phyloP scores from a whole-genome alignment of 1,139 yeast genomes.

The Protomyces gravidus region DNA sequence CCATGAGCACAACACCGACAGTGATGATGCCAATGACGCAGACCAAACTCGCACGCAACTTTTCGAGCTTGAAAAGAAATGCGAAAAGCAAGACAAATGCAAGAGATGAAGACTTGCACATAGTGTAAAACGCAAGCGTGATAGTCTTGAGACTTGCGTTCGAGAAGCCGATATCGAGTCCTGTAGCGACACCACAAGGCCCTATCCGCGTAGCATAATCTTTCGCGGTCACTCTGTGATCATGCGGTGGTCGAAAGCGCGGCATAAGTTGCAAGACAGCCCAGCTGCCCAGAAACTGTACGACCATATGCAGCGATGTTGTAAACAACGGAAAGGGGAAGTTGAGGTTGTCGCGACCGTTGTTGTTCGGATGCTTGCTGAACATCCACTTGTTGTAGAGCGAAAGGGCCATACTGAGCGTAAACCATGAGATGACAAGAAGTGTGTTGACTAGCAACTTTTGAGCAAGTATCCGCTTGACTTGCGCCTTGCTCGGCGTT shows the following conservation, averaged over 20 bases:
- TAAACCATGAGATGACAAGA: slow-evolving; percentile 30
- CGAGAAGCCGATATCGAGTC: slow-evolving; percentile 91
- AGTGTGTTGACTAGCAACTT: slow-evolving; percentile 9
- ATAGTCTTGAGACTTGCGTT: slow-evolving; percentile 76
- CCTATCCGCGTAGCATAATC: slow-evolving; percentile 49
- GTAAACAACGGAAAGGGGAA: slow-evolving; percentile 78
- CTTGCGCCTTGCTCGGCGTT: slow-evolving; percentile 21
- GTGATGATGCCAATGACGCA: slow-evolving; percentile 74
- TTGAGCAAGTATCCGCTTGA: slow-evolving; percentile 5
- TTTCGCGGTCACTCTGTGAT: slow-evolving; percentile 29
- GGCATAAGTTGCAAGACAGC: slow-evolving; percentile 50
- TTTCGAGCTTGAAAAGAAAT: slow-evolving; percentile 69
- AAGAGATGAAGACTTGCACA: slow-evolving; percentile 79
- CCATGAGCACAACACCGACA: slow-evolving; percentile 82
- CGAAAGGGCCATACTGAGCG: slow-evolving; percentile 34
- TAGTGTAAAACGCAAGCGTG: slow-evolving; percentile 81
- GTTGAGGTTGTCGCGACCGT: slow-evolving; percentile 80
- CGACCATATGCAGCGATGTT: slow-evolving; percentile 73
- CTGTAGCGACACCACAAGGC: slow-evolving; percentile 83
- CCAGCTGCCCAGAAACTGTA: slow-evolving; percentile 54
- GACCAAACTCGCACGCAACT: slow-evolving; percentile 59
- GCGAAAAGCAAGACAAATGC: slow-evolving; percentile 87
- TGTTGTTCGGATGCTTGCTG: slow-evolving; percentile 39
- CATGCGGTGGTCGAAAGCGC: slow-evolving; percentile 47
- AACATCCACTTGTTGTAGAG: slow-evolving; percentile 67